These are phyloP conservation scores for Fusarium globosum DNA, from an alignment of 2,329 filamentous ascomycete species.

Conservation along the genomic window DNA sequence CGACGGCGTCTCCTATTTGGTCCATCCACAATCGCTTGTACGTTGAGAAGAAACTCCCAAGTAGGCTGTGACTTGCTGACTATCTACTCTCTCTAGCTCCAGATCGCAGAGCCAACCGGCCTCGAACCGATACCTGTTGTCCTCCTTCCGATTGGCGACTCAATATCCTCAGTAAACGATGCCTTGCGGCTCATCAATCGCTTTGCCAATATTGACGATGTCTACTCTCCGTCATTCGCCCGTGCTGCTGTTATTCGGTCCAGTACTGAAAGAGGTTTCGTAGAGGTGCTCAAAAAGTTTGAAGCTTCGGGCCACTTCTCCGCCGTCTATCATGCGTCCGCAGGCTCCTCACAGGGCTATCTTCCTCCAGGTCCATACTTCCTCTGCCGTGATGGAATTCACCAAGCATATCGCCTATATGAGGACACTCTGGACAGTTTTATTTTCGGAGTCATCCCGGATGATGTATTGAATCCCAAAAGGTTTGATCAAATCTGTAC, in stretches of 20 bases:
- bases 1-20: background rate
- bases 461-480: background rate
- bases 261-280: no score
- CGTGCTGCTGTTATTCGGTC: background rate
- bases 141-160: background rate
- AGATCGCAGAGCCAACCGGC: accelerated
- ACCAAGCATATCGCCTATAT: background rate
- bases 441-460: background rate
- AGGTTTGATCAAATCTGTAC: accelerated
- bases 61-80: background rate
- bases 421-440: background rate
- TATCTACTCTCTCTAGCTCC: background rate
- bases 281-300: accelerated
- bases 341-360: accelerated
- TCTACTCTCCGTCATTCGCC: background rate
- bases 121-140: background rate
- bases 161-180: accelerated
- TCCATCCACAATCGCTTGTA: background rate
- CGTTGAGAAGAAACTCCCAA: background rate
- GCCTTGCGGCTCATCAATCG: background rate
- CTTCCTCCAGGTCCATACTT: background rate
- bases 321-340: background rate
- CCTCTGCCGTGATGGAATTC: background rate
- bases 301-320: background rate
- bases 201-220: background rate